A percentile compares a stretch with the other conserved stretches of the same genome.
These are phyloP conservation scores for Adenanthera pavonina DNA, from an alignment of 306 rosid species.

Conservation along the genomic window DNA sequence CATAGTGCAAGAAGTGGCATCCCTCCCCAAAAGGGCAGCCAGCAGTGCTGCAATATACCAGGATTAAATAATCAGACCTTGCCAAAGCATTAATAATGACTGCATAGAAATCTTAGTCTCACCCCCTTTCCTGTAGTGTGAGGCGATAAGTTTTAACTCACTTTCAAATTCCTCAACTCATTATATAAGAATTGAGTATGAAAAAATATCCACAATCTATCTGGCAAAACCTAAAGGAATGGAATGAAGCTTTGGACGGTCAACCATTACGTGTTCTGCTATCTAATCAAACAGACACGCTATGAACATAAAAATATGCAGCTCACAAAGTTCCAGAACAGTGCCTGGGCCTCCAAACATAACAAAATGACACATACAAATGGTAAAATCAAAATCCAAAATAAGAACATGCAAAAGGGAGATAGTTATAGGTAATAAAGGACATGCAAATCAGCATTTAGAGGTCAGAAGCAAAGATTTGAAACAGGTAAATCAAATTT, in stretches of 20 bases:
- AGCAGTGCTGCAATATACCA: conserved; percentile 65
- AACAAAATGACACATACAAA: background rate
- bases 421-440: background rate
- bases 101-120: background rate
- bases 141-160: background rate
- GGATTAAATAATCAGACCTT: conserved; percentile 40
- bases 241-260: background rate
- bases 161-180: background rate
- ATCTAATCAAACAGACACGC: conserved; percentile 1
- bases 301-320: background rate
- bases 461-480: background rate
- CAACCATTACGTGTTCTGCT: background rate
- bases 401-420: background rate
- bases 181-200: background rate
- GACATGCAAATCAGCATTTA: background rate
- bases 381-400: conserved; percentile 8
- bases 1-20: conserved; percentile 41
- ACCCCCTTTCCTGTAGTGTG: conserved; percentile 1
- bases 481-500: background rate
- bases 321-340: background rate
- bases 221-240: background rate
- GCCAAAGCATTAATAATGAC: conserved; percentile 11
- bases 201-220: conserved; percentile 2
- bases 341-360: background rate
- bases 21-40: conserved; percentile 25